Base-by-base conservation (phyloP, 2,329 filamentous ascomycete genomes). In the Botrytis sinoallii region DNA sequence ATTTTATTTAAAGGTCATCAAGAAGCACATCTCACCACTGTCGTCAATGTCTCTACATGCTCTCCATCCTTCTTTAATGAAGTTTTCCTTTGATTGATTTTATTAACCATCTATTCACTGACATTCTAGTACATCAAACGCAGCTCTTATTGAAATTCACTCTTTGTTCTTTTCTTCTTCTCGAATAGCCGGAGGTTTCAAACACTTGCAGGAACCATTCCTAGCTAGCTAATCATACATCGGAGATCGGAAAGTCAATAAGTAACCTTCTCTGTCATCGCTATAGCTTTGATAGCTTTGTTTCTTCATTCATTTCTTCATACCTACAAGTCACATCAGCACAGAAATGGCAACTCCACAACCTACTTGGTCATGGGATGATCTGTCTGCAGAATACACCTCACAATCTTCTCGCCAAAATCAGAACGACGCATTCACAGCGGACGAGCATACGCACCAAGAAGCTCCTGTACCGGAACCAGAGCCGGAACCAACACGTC, bases 401-500 rank as follows among this genome's bases (percentile, higher is more conserved):
- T 55, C 64, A 6, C 42, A 44, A 32, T 22, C n/a, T 25, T 18
- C 35, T 32, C n/a, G 44, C 22, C 44, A 63, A 35, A 42, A 64
- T 61, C 65, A 35, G 35, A 44, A 69, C 48, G 66, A 40, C 16
- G 25, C 44, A 22, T 29, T 32, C 29, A 22, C 42, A 22, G 14
- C 22, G 38, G 42, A 44, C 20, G 44, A 70, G 22, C 25, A 40
- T 32, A 25, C 63, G 38, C 14, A 52, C 38, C 38, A 46, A 60
- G 63, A 67, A 35, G 8, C 8, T n/a, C n/a, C 70, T 46, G 22
- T 6, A 10, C 63, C 52, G 42, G 70, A 42, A 10, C 40, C 70
- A 57, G 60, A 67, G n/a, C 40, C 70, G 40, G 44, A 72, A 32
- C 81, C 80, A 75, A 76, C 57, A 78, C 76, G 40, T 79, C 79